Evolutionary conservation across 2,329 filamentous ascomycete genomes (phyloP), one percentile per base, ranked within the genome.

Genomic region (Paecilomyces formosus): DNA sequence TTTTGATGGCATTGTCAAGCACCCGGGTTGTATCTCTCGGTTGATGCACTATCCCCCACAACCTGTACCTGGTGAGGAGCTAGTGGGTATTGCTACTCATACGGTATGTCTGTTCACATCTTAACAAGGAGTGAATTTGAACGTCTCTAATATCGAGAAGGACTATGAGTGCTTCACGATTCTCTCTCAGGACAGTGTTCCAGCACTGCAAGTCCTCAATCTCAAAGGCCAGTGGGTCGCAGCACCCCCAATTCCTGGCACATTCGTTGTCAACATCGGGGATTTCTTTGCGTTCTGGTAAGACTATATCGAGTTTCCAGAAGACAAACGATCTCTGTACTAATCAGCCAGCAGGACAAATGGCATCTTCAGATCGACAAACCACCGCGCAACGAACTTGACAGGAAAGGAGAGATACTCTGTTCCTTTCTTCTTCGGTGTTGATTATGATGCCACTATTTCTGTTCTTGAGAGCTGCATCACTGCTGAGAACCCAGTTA

Each of bases 1-100:
- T 57, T 85, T 86, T 64, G 82, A 85, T 60, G 70, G 71, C 2
- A 79, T 83, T 56, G 78, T 80, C 18, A 79, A 76, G 0, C 78
- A 81, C 61, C 84, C 84, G 0, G 82, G 72, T 0, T 67, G 66
- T 1, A 67, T 66, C 31, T 62, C 64, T 8, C 45, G 65, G 6
- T 26, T 68, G 45, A 62, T 67, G 4, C 65, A 70, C 49, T 72
- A 71, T 54, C 65, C 64, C 5, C 58, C 63, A 13, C 60, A 76
- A 53, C 69, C 70, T 1, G 67, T 68, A 0, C 63, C 72, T 15
- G 67, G 67, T 26, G 69, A 74, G 45, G 65, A 71, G n/a, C 71
- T 64, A 1, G 63, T 71, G 6, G 76, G 76, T 0, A 71, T 77
- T 15, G 74, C 73, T 3, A 75, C 74, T 11, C 75, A 78, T 60